Conservation (phyloP, 345 rosid species). For the Salix caprea region DNA sequence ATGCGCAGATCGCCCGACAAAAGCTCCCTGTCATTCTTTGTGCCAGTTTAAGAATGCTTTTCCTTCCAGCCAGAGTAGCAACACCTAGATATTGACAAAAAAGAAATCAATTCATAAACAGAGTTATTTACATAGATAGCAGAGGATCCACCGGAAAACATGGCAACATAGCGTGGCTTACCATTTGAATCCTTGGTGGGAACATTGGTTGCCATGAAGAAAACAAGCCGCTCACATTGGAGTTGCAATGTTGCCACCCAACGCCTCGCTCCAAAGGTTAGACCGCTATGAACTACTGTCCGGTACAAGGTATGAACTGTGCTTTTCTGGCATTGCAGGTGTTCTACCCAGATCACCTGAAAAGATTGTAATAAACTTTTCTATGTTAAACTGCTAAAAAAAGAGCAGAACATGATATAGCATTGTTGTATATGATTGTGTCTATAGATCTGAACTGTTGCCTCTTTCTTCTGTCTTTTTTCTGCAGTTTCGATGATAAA, state of each 20-base stretch:
- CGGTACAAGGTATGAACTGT: slow-evolving; percentile 71
- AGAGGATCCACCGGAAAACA: neutral
- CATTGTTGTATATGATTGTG: neutral
- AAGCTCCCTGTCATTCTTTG: slow-evolving; percentile 88
- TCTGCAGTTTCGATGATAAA: too few relatives aligned
- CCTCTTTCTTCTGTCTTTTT: neutral
- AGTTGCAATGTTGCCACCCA: slow-evolving; percentile 84
- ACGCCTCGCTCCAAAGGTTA: slow-evolving; percentile 91
- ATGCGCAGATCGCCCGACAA: slow-evolving; percentile 79
- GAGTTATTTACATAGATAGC: neutral
- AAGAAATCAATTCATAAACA: neutral
- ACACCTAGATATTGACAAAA: slow-evolving; percentile 43
- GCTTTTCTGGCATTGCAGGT: slow-evolving; percentile 72
- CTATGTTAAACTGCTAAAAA: neutral
- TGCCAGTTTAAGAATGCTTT: slow-evolving; percentile 85
- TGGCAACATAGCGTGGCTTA: slow-evolving; percentile 8
- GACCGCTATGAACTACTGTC: slow-evolving; percentile 67
- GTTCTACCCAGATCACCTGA: slow-evolving; percentile 97
- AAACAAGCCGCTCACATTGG: slow-evolving; percentile 87
- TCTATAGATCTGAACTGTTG: neutral
- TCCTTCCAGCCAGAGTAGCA: slow-evolving; percentile 88
- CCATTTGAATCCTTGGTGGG: slow-evolving; percentile 97
- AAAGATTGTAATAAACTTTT: neutral
- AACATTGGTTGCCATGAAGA: slow-evolving; percentile 99
- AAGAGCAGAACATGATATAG: neutral